Percentiles rank a stretch among this genome's conserved stretches.
phyloP scores from a whole-genome alignment of 2,329 filamentous ascomycete species.

The Stemphylium beticola region DNA sequence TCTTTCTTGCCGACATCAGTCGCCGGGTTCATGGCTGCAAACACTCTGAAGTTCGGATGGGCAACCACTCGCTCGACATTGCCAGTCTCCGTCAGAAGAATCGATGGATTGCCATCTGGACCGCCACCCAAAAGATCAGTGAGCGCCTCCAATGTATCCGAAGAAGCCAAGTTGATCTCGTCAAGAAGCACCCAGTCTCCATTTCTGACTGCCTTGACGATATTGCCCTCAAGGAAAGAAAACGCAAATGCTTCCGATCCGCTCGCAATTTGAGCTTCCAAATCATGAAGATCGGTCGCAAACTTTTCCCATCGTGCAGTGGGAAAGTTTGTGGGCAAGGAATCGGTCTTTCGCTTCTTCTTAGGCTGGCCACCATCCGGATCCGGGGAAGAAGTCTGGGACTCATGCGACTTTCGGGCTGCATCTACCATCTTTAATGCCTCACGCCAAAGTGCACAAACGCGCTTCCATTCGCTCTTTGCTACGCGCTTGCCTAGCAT shows the following conservation, averaged over 20 bases:
- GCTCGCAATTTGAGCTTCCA: slow-evolving; percentile 78
- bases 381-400: slow-evolving; percentile 48
- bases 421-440: slow-evolving; percentile 83
- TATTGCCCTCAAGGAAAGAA: slow-evolving; percentile 93
- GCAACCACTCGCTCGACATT: slow-evolving; percentile 89
- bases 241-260: slow-evolving; percentile 84
- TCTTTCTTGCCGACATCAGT: slow-evolving; percentile 98
- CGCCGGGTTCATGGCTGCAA: slow-evolving; percentile 98
- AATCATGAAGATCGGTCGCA: slow-evolving; percentile 72
- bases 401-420: slow-evolving; percentile 49
- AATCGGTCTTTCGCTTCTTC: slow-evolving; percentile 73
- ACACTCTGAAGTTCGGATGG: slow-evolving; percentile 92
- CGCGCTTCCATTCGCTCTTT: slow-evolving; percentile 84
- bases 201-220: slow-evolving; percentile 93
- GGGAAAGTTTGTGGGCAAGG: slow-evolving; percentile 58
- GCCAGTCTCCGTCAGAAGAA: slow-evolving; percentile 90
- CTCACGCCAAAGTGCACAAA: slow-evolving; percentile 86
- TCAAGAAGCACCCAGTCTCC: slow-evolving; percentile 97
- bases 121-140: slow-evolving; percentile 83
- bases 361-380: slow-evolving; percentile 65
- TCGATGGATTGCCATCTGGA: slow-evolving; percentile 73
- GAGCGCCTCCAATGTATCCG: slow-evolving; percentile 93
- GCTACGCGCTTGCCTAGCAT: slow-evolving; percentile 79
- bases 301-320: slow-evolving; percentile 83
- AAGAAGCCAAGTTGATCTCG: slow-evolving; percentile 94